Base-by-base conservation (phyloP, 2,329 filamentous ascomycete genomes). In the Diaporthe destruens region DNA sequence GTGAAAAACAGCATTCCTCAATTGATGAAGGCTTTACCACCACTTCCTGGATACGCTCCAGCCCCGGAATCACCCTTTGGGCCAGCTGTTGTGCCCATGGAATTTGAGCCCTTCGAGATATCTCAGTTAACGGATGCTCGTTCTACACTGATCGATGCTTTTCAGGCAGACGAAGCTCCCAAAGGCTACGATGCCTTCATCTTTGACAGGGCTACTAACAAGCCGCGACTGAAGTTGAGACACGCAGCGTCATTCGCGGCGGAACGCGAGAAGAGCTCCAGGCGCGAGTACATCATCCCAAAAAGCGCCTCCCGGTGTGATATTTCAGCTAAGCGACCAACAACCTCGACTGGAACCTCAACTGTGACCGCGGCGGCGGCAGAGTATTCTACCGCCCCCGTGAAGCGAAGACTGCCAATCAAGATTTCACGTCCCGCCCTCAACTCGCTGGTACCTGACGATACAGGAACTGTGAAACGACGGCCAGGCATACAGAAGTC, bases 21-120 rank as follows among this genome's bases (percentile, higher is more conserved):
- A 53, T 78, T 88, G 18, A 88, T 88, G 86, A 88, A 89, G 76
- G 83, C 84, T 29, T 75, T 88, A 54, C 87, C 87, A 18, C 80
- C 84, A 18, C 75, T 88, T 9, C 86, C 86, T 4, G 78, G 77
- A 6, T 69, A 69, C 9, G 53, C 56, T 18, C 69, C 72, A 23
- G 59, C 65, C 32, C 71, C 67, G 56, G 69, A 68, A 23, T 73
- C 68, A 70, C 69, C 29, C 9, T 54, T 69, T 32, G 69, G 56
- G 12, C 68, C 72, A 12, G 47, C 74, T 18, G 55, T 66, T 3
- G 63, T 70, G 4, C 72, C 74, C 1, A 61, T 74, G 59, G 69
- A 71, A 18, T 70, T 69, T 12, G 72, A 75, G 47, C 69, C 56
- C 3, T 69, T 73, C 34, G 74, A 74, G 44, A 53, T 75, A 11